A percentile compares a stretch with the other conserved stretches of the same genome.
Evolutionary conservation across 179 eudicot genomes (phyloP).

Genomic region (Beta lomatogona): DNA sequence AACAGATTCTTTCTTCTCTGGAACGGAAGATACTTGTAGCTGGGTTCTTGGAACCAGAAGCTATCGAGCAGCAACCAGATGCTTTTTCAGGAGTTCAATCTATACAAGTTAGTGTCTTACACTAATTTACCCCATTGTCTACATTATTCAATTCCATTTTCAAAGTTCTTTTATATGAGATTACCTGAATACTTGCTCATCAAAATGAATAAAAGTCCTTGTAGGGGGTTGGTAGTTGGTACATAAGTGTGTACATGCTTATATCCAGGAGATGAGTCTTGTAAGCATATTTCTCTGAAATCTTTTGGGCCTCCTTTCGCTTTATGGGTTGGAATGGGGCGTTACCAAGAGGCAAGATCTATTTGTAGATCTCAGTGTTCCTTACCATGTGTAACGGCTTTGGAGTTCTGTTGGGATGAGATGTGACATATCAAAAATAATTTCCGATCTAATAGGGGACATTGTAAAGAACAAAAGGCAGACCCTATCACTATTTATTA

Average conservation of each 20-base stretch:
- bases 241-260: neutral
- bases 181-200: neutral
- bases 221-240: too few relatives aligned
- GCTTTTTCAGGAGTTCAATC: constrained; percentile 40
- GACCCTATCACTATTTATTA: neutral
- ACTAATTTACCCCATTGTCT: neutral
- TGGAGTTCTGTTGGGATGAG: neutral
- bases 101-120: constrained; percentile 47
- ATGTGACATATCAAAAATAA: neutral
- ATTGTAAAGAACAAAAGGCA: neutral
- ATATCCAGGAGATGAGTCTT: neutral
- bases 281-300: neutral
- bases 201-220: neutral
- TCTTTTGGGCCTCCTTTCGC: neutral
- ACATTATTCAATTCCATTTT: neutral
- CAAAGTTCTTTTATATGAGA: neutral
- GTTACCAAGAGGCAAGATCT: neutral
- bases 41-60: constrained; percentile 68
- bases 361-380: neutral
- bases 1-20: constrained; percentile 56
- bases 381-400: neutral
- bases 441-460: neutral
- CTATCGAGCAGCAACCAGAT: constrained; percentile 32
- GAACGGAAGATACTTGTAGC: constrained; percentile 71
- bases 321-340: neutral